Base-by-base conservation (phyloP, 192 early-diverging fungal species). In the Coemansia sp. region DNA sequence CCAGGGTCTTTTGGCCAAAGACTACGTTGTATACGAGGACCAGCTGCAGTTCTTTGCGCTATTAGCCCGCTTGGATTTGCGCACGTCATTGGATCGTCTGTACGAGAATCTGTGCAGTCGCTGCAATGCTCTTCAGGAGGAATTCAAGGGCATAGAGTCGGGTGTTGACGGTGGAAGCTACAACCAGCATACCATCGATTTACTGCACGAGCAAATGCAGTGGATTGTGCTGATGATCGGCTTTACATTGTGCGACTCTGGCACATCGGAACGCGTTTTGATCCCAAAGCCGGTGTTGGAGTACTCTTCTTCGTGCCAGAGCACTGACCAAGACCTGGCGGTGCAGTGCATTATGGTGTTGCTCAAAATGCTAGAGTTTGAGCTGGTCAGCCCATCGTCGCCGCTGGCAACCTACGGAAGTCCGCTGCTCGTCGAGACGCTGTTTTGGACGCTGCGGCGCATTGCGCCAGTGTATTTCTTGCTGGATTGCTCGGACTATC, bases 31-130 rank as follows among this genome's bases (percentile, higher is more conserved):
- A 0, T 78, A 78, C 48, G 75, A 78, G 32, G 75, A 78, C 25
- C 75, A 78, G 65, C 69, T 78, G 25, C 75, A 72, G 62, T 78
- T 78, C 25, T 72, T 67, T 56, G 69, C 69, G 2, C 40, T 78
- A 49, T 58, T 78, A 3, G 65, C 75, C 1, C 69, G 75, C 6
- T 59, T 78, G 16, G 75, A 78, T n/a, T 33, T 67, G 4, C 65
- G 55, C 24, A 65, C 62, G 22, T 64, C 75, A 11, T 56, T 72
- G 25, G 65, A 71, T 30, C 53, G 69, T 3, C 35, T 72, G 28
- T 53, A 69, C 51, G 62, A 72, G 40, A 71, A 70, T 29, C 27
- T 78, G 48, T 52, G 57, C 24, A 68, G 69, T 11, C 69, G 69
- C 14, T 72, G 65, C 58, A 47, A 60, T 6, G 75, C 65, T 6